These are phyloP conservation scores for Oenanthe sinensis DNA, from an alignment of 129 eudicot species.

Conservation along the genomic window DNA sequence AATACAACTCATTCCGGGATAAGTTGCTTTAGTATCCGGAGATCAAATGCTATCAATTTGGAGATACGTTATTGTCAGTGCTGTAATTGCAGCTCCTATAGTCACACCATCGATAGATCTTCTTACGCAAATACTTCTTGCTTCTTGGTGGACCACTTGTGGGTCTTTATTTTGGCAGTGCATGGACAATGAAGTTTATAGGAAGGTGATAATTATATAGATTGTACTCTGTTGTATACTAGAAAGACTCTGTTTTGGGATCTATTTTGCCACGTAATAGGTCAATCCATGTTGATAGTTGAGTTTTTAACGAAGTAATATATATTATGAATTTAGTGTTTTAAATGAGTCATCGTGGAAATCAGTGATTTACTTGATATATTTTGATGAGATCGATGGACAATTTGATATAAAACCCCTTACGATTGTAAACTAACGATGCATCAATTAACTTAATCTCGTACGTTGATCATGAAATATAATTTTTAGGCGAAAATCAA, in stretches of 20 bases:
- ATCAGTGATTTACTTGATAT: too few relatives aligned
- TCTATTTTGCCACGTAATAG: neutral
- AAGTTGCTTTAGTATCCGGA: slow-evolving; percentile 74
- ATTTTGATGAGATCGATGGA: too few relatives aligned
- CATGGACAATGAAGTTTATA: slow-evolving; percentile 68
- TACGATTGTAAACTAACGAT: too few relatives aligned
- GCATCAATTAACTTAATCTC: too few relatives aligned
- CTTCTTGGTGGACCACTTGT: slow-evolving; percentile 94
- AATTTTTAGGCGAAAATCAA: too few relatives aligned
- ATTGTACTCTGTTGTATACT: neutral
- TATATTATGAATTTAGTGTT: too few relatives aligned
- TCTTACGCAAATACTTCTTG: slow-evolving; percentile 89
- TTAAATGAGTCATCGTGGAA: too few relatives aligned
- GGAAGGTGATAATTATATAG: slow-evolving; percentile 47
- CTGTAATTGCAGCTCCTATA: slow-evolving; percentile 89
- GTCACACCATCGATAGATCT: slow-evolving; percentile 98
- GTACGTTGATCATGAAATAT: too few relatives aligned
- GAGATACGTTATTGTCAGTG: slow-evolving; percentile 93
- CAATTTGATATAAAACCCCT: too few relatives aligned
- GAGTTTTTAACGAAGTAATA: too few relatives aligned
- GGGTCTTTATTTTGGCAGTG: slow-evolving; percentile 94
- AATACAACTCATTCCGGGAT: slow-evolving; percentile 77
- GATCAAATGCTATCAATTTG: too few relatives aligned
- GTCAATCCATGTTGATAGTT: too few relatives aligned
- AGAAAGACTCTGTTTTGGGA: neutral